Evolutionary conservation across 2,329 filamentous ascomycete genomes (phyloP).

Genomic region (Fusarium concolor): DNA sequence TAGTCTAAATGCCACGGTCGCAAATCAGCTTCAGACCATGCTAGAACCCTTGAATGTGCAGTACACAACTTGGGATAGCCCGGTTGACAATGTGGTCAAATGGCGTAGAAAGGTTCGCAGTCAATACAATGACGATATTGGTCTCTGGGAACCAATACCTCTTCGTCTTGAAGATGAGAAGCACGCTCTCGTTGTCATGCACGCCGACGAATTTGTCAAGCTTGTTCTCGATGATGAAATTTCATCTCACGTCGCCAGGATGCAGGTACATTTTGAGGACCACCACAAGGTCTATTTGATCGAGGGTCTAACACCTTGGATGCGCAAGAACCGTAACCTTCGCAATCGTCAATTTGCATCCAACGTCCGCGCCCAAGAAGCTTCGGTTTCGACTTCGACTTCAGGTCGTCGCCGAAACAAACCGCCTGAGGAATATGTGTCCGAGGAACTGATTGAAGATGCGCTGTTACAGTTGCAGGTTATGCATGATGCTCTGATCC

Average conservation of each 20-base stretch:
- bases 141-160: conserved; percentile 73
- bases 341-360: conserved; percentile 76
- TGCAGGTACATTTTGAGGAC: conserved; percentile 65
- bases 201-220: conserved; percentile 73
- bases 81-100: conserved; percentile 66
- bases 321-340: conserved; percentile 74
- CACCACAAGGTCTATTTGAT: conserved; percentile 76
- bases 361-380: conserved; percentile 65
- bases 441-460: conserved; percentile 77
- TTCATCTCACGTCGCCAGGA: conserved; percentile 66
- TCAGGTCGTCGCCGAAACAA: conserved; percentile 54
- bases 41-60: conserved; percentile 63
- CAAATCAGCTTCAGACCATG: conserved; percentile 61
- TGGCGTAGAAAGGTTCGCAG: conserved; percentile 78
- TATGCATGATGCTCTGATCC: conserved; percentile 72
- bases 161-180: conserved; percentile 65
- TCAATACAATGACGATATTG: conserved; percentile 69
- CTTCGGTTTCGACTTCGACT: conserved; percentile 36
- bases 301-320: conserved; percentile 74
- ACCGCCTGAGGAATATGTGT: conserved; percentile 62
- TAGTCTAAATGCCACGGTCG: conserved; percentile 62
- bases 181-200: conserved; percentile 71
- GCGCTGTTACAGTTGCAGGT: conserved; percentile 78
- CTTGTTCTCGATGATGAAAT: conserved; percentile 66
- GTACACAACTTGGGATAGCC: conserved; percentile 58